A percentile compares a stretch with the other conserved stretches of the same genome.
Conservation (phyloP, 192 early-diverging fungal species). For the Lobosporangium transversale region DNA sequence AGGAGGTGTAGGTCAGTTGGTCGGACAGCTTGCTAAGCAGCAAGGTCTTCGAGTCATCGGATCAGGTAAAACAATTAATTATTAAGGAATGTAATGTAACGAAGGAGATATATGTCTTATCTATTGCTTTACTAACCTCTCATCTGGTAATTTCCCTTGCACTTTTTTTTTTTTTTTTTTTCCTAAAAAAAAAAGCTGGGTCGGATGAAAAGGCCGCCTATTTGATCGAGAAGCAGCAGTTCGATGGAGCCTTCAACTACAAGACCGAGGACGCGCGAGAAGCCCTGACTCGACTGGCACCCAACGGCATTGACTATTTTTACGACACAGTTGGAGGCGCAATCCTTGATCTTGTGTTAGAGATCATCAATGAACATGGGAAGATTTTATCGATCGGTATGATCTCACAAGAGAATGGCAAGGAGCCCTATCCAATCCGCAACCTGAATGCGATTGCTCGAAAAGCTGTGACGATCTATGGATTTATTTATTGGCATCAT, state of each 20-base stretch:
- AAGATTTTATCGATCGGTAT: conserved; percentile 76
- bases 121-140: not conserved
- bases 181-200: conserved; percentile 66
- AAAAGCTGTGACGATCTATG: conserved; percentile 65
- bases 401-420: conserved; percentile 79
- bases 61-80: conserved; percentile 45
- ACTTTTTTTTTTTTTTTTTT: not conserved
- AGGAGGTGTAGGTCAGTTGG: conserved; percentile 79
- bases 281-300: conserved; percentile 64
- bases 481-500: conserved; percentile 67
- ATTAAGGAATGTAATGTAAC: too few relatives aligned
- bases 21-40: conserved; percentile 86
- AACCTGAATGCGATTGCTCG: conserved; percentile 64
- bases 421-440: conserved; percentile 64
- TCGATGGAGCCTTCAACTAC: conserved; percentile 94
- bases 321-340: conserved; percentile 87
- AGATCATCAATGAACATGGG: conserved; percentile 68
- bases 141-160: not conserved
- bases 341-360: conserved; percentile 74
- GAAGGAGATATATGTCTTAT: too few relatives aligned
- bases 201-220: conserved; percentile 84
- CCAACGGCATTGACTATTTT: conserved; percentile 85
- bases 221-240: conserved; percentile 70
- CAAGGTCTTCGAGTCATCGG: conserved; percentile 86
- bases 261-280: conserved; percentile 65